These are phyloP conservation scores for Spathaspora hagerdaliae DNA, from an alignment of 805 yeast species.

Conservation along the genomic window DNA sequence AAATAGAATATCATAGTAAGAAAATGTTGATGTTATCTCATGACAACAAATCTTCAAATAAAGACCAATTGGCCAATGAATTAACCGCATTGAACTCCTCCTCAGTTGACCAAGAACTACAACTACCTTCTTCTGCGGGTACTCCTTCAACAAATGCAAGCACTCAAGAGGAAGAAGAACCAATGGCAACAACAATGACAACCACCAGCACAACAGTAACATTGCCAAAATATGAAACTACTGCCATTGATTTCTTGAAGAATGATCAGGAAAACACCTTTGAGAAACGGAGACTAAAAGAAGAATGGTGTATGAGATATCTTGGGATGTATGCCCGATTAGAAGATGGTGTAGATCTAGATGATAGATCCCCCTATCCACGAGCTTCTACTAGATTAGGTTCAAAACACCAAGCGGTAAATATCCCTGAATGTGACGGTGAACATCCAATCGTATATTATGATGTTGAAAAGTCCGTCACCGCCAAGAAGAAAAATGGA, in stretches of 20 bases:
- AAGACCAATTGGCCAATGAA: slow-evolving; percentile 26
- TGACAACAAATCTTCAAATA: slow-evolving; percentile 39
- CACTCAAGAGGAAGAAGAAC: slow-evolving; percentile 1
- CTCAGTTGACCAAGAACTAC: not conserved
- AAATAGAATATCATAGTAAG: slow-evolving; percentile 37
- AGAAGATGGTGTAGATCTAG: slow-evolving; percentile 74
- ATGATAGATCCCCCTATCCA: slow-evolving; percentile 72
- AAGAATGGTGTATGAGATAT: slow-evolving; percentile 80
- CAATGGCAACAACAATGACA: not conserved
- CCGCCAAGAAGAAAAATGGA: slow-evolving; percentile 7
- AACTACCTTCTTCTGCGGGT: not conserved
- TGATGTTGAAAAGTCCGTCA: slow-evolving; percentile 31
- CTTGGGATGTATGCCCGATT: slow-evolving; percentile 69
- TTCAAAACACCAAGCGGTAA: slow-evolving; percentile 65
- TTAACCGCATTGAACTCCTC: slow-evolving; percentile 9
- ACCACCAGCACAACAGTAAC: not conserved
- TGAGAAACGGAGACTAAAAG: slow-evolving; percentile 48
- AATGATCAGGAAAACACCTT: slow-evolving; percentile 40
- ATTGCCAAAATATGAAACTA: slow-evolving; percentile 52
- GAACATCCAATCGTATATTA: slow-evolving; percentile 66
- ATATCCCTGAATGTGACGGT: slow-evolving; percentile 56
- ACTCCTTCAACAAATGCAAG: not conserved
- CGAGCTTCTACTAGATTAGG: slow-evolving; percentile 77
- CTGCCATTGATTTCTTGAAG: slow-evolving; percentile 51
- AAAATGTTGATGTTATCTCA: slow-evolving; percentile 37